phyloP scores from a whole-genome alignment of 768 basidiomycete species.

The Lentinula sp. region DNA sequence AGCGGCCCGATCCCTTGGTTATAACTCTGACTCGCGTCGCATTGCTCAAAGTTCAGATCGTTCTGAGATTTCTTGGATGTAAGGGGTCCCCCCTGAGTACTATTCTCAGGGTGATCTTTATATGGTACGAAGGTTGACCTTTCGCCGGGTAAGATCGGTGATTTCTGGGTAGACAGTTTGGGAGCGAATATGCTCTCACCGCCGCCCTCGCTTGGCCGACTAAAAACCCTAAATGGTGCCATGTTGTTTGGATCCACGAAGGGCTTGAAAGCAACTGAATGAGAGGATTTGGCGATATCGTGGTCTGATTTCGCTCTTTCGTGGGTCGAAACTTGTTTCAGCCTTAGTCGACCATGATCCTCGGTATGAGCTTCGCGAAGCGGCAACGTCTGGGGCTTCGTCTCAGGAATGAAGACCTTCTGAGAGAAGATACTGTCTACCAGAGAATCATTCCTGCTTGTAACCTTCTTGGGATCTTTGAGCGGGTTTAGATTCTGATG shows the following conservation, averaged over 20 bases:
- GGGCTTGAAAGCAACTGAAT: constrained; percentile 28
- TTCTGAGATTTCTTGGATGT: constrained; percentile 14
- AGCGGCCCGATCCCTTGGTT: constrained; percentile 23
- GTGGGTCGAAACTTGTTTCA: constrained; percentile 26
- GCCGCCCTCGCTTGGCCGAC: constrained; percentile 48
- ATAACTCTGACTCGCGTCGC: constrained; percentile 14
- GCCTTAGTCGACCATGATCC: constrained; percentile 34
- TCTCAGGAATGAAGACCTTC: constrained; percentile 61
- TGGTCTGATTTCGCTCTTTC: constrained; percentile 40
- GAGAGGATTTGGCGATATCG: constrained; percentile 19
- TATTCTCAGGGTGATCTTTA: constrained; percentile 9
- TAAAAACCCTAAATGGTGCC: constrained; percentile 65
- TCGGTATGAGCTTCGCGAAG: constrained; percentile 40
- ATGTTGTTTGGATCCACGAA: constrained; percentile 37
- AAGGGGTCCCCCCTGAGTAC: constrained; percentile 18
- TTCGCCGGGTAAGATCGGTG: constrained; percentile 31
- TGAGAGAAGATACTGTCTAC: constrained; percentile 41
- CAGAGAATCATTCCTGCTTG: constrained; percentile 17
- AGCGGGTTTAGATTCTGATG: constrained; percentile 20
- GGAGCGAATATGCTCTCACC: constrained; percentile 40
- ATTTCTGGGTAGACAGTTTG: constrained; percentile 21
- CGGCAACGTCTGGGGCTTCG: constrained; percentile 31
- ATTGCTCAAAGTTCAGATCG: constrained; percentile 7
- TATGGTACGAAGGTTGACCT: constrained; percentile 39
- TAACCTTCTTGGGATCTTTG: constrained; percentile 8